phyloP scores from a whole-genome alignment of 1,284 basidiomycete genomes.

The Kalmanozyma brasiliensis region DNA sequence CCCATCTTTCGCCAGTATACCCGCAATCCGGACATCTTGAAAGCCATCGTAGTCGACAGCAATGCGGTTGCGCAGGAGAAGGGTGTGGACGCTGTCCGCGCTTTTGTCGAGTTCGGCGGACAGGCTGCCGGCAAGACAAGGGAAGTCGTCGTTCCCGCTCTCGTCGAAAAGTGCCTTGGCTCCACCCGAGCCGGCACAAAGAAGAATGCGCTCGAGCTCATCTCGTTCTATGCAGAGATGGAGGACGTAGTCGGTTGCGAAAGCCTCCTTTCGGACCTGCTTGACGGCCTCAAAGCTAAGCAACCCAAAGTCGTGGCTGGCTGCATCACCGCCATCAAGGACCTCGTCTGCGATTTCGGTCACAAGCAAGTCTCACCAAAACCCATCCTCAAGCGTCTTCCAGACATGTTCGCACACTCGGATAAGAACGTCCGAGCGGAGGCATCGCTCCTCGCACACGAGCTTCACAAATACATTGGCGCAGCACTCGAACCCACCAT shows the following conservation, averaged over 20 bases:
- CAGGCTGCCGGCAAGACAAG: conserved; percentile 78
- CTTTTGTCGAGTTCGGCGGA: conserved; percentile 89
- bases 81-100: conserved; percentile 79
- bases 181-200: conserved; percentile 88
- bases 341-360: conserved; percentile 81
- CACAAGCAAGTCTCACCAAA: conserved; percentile 78
- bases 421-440: conserved; percentile 97
- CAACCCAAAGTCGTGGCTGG: conserved; percentile 94
- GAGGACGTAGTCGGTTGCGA: conserved; percentile 81
- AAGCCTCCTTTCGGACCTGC: conserved; percentile 84
- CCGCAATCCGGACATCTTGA: conserved; percentile 73
- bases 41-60: conserved; percentile 73
- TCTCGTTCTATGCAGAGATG: conserved; percentile 89
- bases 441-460: conserved; percentile 80
- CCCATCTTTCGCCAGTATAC: conserved; percentile 91
- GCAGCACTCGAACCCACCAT: conserved; percentile 86
- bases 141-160: conserved; percentile 82
- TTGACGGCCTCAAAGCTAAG: conserved; percentile 87
- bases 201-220: conserved; percentile 85
- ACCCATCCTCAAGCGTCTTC: conserved; percentile 83
- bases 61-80: conserved; percentile 99
- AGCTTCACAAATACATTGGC: conserved; percentile 89
- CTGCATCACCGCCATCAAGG: conserved; percentile 81
- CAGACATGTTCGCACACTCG: conserved; percentile 92
- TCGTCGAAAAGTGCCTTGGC: conserved; percentile 96